A percentile compares a stretch with the other conserved stretches of the same genome.
Conservation (phyloP, 2,329 filamentous ascomycete genomes). For the Botrytis galanthina region DNA sequence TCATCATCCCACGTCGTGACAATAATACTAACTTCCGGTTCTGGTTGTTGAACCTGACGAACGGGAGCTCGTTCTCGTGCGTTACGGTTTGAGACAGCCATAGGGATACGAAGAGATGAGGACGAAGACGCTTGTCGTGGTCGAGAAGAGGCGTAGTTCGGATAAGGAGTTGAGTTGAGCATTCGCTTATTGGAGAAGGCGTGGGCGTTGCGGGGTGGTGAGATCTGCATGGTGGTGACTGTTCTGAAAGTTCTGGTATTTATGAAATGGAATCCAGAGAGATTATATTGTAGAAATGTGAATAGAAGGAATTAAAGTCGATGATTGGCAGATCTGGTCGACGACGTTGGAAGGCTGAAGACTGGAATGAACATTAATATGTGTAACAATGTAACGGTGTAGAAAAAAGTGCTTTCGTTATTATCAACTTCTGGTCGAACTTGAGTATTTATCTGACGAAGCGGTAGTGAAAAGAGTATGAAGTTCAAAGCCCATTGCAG, state of each 20-base stretch:
- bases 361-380: conserved; percentile 20
- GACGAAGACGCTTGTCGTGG: conserved; percentile 13
- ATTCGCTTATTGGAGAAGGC: conserved; percentile 19
- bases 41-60: conserved; percentile 18
- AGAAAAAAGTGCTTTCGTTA: conserved; percentile 18
- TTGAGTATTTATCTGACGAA: conserved; percentile 17
- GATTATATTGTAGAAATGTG: background rate
- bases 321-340: background rate
- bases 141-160: conserved; percentile 5
- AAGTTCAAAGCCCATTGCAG: conserved; percentile 18
- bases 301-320: background rate
- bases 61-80: conserved; percentile 15
- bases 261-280: background rate
- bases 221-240: conserved; percentile 19
- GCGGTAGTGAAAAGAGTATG: background rate
- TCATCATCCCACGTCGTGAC: conserved; percentile 23
- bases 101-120: conserved; percentile 14
- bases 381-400: conserved; percentile 18
- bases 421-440: conserved; percentile 16
- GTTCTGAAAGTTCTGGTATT: background rate
- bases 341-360: conserved; percentile 3
- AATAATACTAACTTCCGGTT: conserved; percentile 23
- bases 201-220: conserved; percentile 20
- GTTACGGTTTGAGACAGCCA: background rate
- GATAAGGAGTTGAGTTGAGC: conserved; percentile 8